Base-by-base conservation (phyloP, 129 eudicot species). In the Logfia minima region DNA sequence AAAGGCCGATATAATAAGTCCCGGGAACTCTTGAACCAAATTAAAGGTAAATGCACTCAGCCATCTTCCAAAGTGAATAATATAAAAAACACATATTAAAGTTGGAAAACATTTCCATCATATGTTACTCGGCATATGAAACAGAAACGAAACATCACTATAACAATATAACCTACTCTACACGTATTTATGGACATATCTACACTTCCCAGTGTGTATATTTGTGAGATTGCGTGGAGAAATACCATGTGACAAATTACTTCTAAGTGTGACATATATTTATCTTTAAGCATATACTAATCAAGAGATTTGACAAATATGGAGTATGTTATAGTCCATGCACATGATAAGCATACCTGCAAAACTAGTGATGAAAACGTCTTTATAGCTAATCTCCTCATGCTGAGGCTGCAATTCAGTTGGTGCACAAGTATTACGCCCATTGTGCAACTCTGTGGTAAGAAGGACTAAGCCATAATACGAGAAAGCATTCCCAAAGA, bases 281-380 rank as follows among this genome's bases (percentile, higher is more conserved):
- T 37, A 37, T 37, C 10, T 37, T 37, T 7, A 37, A 37, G 11
- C 43, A 37, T 35, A 14, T 68, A 68, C 19, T 8, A 70, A 28
- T 70, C 37, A 4, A 16, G 22, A 26, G 21, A n/a, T 34, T 73
- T 29, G 41, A 59, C 53, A 73, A 0, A 31, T 4, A 29, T 0
- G 16, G 3, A 28, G 5, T 24, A 39, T 1, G 13, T 39, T 8
- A 39, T 37, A 39, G 11, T 8, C 45, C 45, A 59, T 59, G 62
- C 48, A 51, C 13, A 62, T 51, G 37, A 35, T 29, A 48, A 69
- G 21, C 61, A 75, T 87, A 91, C 96, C 96, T 81, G 97, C 97
- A 72, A 92, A 89, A 75, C 96, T 89, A 37, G 97, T 84, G 65
- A 92, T 87, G 81, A 92, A 89, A 32, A 91, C 83, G 72, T 88